Conservation (phyloP, 192 early-diverging fungal species). For the Rhizophagus prolifer region DNA sequence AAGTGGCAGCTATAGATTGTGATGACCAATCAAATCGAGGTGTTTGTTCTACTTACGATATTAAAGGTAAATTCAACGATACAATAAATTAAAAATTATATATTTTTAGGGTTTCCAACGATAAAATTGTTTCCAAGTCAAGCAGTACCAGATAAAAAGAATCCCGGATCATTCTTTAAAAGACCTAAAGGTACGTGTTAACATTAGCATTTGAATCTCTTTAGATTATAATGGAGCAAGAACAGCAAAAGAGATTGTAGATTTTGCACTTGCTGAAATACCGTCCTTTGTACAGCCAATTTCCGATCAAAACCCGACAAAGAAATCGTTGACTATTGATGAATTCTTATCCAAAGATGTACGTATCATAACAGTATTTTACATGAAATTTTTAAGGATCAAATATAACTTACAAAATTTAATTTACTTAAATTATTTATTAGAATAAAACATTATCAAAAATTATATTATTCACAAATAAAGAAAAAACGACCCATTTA, state of each 20-base stretch:
- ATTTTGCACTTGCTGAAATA: conserved; percentile 62
- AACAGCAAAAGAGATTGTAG: conserved; percentile 72
- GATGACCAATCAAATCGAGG: conserved; percentile 77
- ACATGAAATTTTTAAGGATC: neutral
- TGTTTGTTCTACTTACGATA: conserved; percentile 74
- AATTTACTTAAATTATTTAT: neutral
- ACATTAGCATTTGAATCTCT: conserved; percentile 29
- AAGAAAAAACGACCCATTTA: conserved; percentile 71
- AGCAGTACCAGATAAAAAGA: conserved; percentile 47
- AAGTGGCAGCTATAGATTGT: conserved; percentile 89
- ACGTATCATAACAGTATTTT: conserved; percentile 1
- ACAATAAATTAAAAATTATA: neutral
- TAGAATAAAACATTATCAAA: conserved; percentile 60
- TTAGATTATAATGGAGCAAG: conserved; percentile 73
- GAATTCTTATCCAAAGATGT: conserved; percentile 60
- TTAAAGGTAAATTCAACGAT: conserved; percentile 62
- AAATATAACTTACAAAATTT: neutral
- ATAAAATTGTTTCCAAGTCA: conserved; percentile 73
- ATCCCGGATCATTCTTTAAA: conserved; percentile 33
- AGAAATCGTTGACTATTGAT: conserved; percentile 54
- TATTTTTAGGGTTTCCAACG: conserved; percentile 73
- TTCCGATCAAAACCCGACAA: conserved; percentile 50
- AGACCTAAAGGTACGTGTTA: conserved; percentile 35
- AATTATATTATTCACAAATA: conserved; percentile 78
- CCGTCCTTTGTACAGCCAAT: conserved; percentile 58